Evolutionary conservation across 352 stramenopile species (phyloP), one percentile per base, ranked within the genome.

Genomic region (Blastocystis sp.): DNA sequence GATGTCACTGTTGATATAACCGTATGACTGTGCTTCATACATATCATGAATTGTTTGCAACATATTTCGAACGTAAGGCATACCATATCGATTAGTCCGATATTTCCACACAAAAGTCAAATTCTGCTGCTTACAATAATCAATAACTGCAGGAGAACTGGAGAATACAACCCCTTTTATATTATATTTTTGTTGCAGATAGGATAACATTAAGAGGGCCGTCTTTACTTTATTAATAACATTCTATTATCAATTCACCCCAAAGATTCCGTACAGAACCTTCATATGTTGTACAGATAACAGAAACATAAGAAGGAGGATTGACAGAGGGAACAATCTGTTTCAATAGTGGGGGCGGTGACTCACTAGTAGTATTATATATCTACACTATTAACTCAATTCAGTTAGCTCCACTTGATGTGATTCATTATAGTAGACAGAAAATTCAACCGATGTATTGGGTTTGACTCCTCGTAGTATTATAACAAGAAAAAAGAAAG

Each of bases 1-100:
- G 15, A 70, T 70, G 40, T 70, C 60, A 37, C 60, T 70, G 60
- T 70, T 70, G 3, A 70, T 44, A 70, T 70, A 70, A 19, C 60
- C 60, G 17, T 70, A 70, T 15, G 24, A 70, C 33, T 44, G 15
- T 48, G 24, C 33, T 5, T 35, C 6, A 44, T 44, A 70, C 27
- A 70, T 30, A 33, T 33, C 27, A 30, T 37, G 2, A n/a, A 44
- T 44, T 17, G 33, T 22, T 22, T 48, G 24, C 6, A 70, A 6
- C 0, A 70, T 44, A 44, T 7, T n/a, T 44, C 60, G 15, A 15
- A 70, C 22, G 6, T 48, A 44, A 6, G 60, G 60, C 5, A 70
- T 3, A 44, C 33, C 24, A 44, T 44, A 70, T 24, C 6, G 3
- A 24, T 70, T 70, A 5, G 60, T 44, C 11, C 60, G 24, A 40